Evolutionary conservation across 2,329 filamentous ascomycete genomes (phyloP).

Genomic region (Diplodia corticola): DNA sequence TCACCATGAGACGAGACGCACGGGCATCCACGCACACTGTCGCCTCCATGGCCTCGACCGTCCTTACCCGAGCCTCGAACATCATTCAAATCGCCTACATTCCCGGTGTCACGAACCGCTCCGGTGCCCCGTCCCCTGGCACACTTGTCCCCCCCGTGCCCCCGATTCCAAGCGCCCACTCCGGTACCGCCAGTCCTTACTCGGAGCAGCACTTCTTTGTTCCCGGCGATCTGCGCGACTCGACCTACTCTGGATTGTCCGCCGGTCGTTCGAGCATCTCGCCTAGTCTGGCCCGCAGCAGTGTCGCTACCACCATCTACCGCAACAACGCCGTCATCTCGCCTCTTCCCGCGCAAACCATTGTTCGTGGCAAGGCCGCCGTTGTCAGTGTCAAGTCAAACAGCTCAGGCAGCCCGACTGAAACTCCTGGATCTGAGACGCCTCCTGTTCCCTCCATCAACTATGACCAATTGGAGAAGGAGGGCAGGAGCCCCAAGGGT

Average conservation of each 20-base stretch:
- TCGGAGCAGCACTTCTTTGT: conserved; percentile 91
- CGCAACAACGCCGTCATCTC: conserved; percentile 85
- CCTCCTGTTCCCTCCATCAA: conserved; percentile 76
- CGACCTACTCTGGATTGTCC: conserved; percentile 80
- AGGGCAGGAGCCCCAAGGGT: conserved; percentile 26
- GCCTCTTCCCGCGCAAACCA: conserved; percentile 76
- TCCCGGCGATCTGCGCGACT: conserved; percentile 85
- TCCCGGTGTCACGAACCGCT: conserved; percentile 91
- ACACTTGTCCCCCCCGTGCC: conserved; percentile 89
- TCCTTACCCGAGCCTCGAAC: conserved; percentile 93
- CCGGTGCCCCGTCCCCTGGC: conserved; percentile 77
- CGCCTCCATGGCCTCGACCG: conserved; percentile 89
- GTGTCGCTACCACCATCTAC: conserved; percentile 90
- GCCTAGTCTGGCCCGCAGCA: conserved; percentile 51
- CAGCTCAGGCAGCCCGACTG: conserved; percentile 56
- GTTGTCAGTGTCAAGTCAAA: conserved; percentile 86
- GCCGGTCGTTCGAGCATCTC: conserved; percentile 52
- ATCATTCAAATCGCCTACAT: conserved; percentile 99
- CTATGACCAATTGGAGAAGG: conserved; percentile 45
- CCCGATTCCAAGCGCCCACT: conserved; percentile 70
- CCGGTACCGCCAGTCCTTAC: conserved; percentile 57
- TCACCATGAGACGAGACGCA: conserved; percentile 57
- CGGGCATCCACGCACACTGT: conserved; percentile 82
- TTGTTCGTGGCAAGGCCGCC: conserved; percentile 83
- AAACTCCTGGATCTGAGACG: conserved; percentile 50